Conservation (phyloP, 495 filamentous ascomycete species). For the Neurospora sp. region DNA sequence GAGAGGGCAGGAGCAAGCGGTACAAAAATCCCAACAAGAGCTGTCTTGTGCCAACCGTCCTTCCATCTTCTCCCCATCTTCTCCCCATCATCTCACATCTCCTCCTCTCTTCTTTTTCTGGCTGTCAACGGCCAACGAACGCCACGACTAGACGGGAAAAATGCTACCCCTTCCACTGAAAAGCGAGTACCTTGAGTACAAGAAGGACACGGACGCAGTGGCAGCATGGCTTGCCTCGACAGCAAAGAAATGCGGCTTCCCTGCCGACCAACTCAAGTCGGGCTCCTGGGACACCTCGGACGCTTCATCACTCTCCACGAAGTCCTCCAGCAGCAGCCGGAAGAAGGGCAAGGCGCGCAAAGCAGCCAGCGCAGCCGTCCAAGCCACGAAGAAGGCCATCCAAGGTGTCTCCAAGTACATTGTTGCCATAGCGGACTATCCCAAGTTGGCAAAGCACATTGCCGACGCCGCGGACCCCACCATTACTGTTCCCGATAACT, state of each 20-base stretch:
- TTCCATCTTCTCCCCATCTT: background rate
- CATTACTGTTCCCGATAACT: slow-evolving; percentile 14
- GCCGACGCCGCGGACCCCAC: slow-evolving; percentile 9
- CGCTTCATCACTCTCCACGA: background rate
- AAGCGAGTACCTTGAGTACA: slow-evolving; percentile 37
- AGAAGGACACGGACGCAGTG: slow-evolving; percentile 36
- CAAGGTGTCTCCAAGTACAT: slow-evolving; percentile 14
- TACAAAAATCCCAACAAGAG: background rate
- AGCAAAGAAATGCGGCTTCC: slow-evolving; percentile 29
- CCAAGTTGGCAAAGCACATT: slow-evolving; percentile 27
- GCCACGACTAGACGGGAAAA: background rate
- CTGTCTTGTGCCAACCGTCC: background rate
- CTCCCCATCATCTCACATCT: background rate
- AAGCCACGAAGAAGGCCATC: background rate
- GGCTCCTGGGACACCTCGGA: background rate
- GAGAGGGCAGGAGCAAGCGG: background rate
- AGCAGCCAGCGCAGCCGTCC: slow-evolving; percentile 3
- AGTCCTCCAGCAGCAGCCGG: slow-evolving; percentile 5
- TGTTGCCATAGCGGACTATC: slow-evolving; percentile 30
- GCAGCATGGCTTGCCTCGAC: slow-evolving; percentile 41
- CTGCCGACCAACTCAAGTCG: slow-evolving; percentile 6
- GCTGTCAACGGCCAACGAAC: background rate
- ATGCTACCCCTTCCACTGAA: slow-evolving; percentile 27
- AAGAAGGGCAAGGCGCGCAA: slow-evolving; percentile 27
- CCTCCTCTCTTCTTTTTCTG: background rate